phyloP scores from a whole-genome alignment of 192 early-diverging fungal species.

The Chytriomyces sp. region DNA sequence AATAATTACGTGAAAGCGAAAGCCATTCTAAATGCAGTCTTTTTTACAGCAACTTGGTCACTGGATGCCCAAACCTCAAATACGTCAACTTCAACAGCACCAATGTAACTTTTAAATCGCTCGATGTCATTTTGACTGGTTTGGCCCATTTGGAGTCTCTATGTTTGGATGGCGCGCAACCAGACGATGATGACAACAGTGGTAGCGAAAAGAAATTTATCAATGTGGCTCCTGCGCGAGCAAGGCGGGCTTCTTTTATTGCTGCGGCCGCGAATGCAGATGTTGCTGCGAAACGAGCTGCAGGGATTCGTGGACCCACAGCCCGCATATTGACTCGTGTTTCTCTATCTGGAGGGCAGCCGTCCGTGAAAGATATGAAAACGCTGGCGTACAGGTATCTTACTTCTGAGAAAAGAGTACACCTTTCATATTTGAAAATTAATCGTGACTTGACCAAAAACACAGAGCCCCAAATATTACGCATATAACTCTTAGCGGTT shows the following conservation, averaged over 20 bases:
- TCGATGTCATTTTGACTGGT: conserved; percentile 24
- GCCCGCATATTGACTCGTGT: background rate
- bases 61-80: conserved; percentile 30
- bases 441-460: background rate
- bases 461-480: conserved; percentile 14
- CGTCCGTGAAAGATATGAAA: background rate
- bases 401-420: background rate
- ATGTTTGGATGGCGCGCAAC: conserved; percentile 21
- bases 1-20: background rate
- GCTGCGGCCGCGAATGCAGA: conserved; percentile 8
- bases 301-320: conserved; percentile 12
- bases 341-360: background rate
- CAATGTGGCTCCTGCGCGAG: background rate
- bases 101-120: conserved; percentile 27
- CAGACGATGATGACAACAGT: background rate
- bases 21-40: background rate
- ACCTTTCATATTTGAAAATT: background rate
- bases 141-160: conserved; percentile 18
- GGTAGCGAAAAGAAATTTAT: background rate
- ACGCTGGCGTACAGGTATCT: conserved; percentile 5
- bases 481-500: conserved; percentile 1
- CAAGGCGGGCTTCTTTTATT: conserved; percentile 25
- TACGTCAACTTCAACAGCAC: conserved; percentile 26
- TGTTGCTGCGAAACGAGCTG: conserved; percentile 1
- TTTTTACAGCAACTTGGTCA: conserved; percentile 12